Evolutionary conservation across 2,329 filamentous ascomycete genomes (phyloP).

Genomic region (Colletotrichum sp.): DNA sequence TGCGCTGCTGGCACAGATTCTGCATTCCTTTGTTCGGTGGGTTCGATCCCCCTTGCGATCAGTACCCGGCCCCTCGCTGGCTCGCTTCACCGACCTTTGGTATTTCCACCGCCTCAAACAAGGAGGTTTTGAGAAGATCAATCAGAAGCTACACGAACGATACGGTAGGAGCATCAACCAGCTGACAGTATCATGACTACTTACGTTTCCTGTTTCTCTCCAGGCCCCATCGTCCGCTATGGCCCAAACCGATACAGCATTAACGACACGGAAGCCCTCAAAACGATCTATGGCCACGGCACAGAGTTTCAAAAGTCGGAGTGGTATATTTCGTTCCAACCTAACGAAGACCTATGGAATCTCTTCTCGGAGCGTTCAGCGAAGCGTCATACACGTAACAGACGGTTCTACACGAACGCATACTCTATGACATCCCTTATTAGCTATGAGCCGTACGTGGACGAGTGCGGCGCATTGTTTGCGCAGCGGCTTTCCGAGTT

Average conservation of each 20-base stretch:
- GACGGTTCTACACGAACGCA: constrained; percentile 46
- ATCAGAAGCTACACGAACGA: constrained; percentile 30
- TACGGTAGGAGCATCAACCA: constrained; percentile 26
- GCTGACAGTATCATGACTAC: background rate
- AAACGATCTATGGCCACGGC: constrained; percentile 35
- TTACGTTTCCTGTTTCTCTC: background rate
- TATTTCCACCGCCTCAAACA: constrained; percentile 28
- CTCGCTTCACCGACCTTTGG: constrained; percentile 33
- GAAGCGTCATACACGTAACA: constrained; percentile 37
- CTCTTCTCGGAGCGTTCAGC: constrained; percentile 40
- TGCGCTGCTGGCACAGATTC: background rate
- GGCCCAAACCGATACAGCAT: constrained; percentile 54
- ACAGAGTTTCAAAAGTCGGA: constrained; percentile 39
- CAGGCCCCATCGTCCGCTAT: constrained; percentile 47
- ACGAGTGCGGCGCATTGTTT: constrained; percentile 50
- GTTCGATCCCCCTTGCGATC: constrained; percentile 26
- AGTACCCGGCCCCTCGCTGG: constrained; percentile 30
- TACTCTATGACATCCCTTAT: constrained; percentile 55
- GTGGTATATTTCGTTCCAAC: constrained; percentile 30
- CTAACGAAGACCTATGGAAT: constrained; percentile 25
- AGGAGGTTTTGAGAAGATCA: constrained; percentile 32
- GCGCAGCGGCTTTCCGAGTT: constrained; percentile 39
- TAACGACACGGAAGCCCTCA: constrained; percentile 42
- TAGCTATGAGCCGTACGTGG: constrained; percentile 53
- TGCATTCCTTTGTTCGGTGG: background rate